phyloP scores from a whole-genome alignment of 495 filamentous ascomycete species.

The Hypomontagnella monticulosa region DNA sequence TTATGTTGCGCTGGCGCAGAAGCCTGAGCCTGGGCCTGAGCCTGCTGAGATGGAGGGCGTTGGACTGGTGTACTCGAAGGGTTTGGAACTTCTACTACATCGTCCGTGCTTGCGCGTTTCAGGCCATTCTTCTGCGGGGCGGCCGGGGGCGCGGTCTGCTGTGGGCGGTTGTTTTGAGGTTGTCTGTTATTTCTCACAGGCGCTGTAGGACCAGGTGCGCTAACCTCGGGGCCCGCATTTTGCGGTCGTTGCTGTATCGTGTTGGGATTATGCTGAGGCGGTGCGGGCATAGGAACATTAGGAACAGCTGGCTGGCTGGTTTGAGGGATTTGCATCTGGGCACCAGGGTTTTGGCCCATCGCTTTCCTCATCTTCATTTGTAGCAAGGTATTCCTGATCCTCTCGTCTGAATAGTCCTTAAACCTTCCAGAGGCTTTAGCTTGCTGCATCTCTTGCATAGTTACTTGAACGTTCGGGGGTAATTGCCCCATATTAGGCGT shows the following conservation, averaged over 20 bases:
- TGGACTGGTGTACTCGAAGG: constrained; percentile 50
- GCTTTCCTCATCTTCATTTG: constrained; percentile 44
- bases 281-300: constrained; percentile 47
- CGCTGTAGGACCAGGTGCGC: constrained; percentile 20
- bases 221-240: constrained; percentile 30
- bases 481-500: constrained; percentile 41
- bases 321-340: constrained; percentile 40
- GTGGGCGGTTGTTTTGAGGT: constrained; percentile 33
- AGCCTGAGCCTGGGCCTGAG: constrained; percentile 23
- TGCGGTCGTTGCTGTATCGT: constrained; percentile 33
- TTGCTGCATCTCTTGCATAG: constrained; percentile 54
- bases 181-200: constrained; percentile 41
- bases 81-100: constrained; percentile 65
- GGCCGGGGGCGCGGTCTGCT: constrained; percentile 22
- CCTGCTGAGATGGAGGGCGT: constrained; percentile 39
- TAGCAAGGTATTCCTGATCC: constrained; percentile 53
- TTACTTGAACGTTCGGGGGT: constrained; percentile 24
- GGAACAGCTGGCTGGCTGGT: constrained; percentile 41
- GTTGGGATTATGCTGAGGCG: constrained; percentile 31
- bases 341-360: constrained; percentile 35
- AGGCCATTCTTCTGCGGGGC: constrained; percentile 44
- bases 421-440: constrained; percentile 53
- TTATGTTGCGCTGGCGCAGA: constrained; percentile 18
- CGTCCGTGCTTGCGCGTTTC: constrained; percentile 72
- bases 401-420: constrained; percentile 61